Evolutionary conservation across 2,329 filamentous ascomycete species (phyloP).

Genomic region (Zasmidium angulare): DNA sequence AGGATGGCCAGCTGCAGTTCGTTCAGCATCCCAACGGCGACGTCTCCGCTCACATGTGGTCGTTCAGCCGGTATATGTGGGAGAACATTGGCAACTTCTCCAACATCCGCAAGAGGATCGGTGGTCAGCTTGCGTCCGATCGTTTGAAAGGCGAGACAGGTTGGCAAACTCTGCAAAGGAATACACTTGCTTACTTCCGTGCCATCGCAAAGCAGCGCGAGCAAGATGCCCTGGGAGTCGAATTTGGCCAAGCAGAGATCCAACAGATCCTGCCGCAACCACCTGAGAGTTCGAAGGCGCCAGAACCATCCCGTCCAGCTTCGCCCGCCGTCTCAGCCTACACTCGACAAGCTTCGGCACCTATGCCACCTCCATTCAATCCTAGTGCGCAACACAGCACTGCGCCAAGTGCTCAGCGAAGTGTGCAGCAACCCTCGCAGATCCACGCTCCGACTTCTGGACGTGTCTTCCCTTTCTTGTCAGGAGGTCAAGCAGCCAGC

Average conservation of each 20-base stretch:
- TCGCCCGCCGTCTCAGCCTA: background rate
- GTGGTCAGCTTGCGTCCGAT: conserved; percentile 45
- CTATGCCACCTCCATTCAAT: background rate
- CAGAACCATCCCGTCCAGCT: background rate
- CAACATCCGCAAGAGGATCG: conserved; percentile 42
- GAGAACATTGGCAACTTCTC: conserved; percentile 47
- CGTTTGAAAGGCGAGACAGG: conserved; percentile 39
- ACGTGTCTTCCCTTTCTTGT: background rate
- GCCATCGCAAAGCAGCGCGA: conserved; percentile 43
- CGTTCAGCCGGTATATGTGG: conserved; percentile 41
- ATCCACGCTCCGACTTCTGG: background rate
- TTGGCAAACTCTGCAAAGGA: conserved; percentile 33
- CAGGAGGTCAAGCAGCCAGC: background rate
- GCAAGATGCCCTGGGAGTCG: conserved; percentile 27
- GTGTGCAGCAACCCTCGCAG: background rate
- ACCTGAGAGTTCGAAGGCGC: background rate
- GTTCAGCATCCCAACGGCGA: conserved; percentile 50
- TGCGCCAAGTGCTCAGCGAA: background rate
- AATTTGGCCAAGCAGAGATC: conserved; percentile 34
- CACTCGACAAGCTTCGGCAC: background rate
- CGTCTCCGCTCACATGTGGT: conserved; percentile 50
- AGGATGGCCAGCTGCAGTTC: conserved; percentile 47
- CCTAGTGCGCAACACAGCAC: background rate
- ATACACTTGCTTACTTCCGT: conserved; percentile 45
- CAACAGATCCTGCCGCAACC: conserved; percentile 23